Base-by-base conservation (phyloP, 805 yeast species). In the Saccharomycopsis sp. region DNA sequence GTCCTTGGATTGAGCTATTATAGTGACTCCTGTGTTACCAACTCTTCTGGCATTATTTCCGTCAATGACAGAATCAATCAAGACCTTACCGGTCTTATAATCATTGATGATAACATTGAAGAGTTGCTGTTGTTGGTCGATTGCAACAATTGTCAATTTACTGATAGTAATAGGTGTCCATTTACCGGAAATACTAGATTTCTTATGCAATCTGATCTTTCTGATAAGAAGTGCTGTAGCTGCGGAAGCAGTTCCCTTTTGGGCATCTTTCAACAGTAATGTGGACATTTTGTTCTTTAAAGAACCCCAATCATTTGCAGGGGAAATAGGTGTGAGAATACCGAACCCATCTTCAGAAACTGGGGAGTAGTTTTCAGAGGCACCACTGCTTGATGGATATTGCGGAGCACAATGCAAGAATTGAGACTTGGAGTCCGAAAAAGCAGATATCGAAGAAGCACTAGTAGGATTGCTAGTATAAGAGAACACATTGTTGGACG, bases 131-230 rank as follows among this genome's bases (percentile, higher is more conserved):
- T 54, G 53, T 23, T 47, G 29, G 2, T n/a, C n/a, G 7, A 14
- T 38, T 8, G 14, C 23, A 25, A 53, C 44, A 3, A 61, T 19
- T 19, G 56, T 52, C n/a, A 58, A 41, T 49, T 53, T 50, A 42
- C 53, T 35, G 41, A 61, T 58, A 17, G 62, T 44, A 7, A 61
- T 49, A 15, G 63, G 62, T 7, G 41, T 58, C 63, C 63, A 61
- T 44, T 61, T 61, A 17, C 63, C 63, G 17, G 61, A 53, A 51
- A 61, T 55, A 54, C 58, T 58, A 12, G 59, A 56, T 47, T 61
- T 61, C 34, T 58, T 58, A 23, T 61, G 63, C 19, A 58, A 42
- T 20, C 63, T 41, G 24, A 61, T 56, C 41, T 61, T 61, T 55
- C 62, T 55, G 41, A 53, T 41, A 29, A 20, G 38, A 29, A 12